Conservation (phyloP, 2,329 filamentous ascomycete species). For the Neofusicoccum ribis region DNA sequence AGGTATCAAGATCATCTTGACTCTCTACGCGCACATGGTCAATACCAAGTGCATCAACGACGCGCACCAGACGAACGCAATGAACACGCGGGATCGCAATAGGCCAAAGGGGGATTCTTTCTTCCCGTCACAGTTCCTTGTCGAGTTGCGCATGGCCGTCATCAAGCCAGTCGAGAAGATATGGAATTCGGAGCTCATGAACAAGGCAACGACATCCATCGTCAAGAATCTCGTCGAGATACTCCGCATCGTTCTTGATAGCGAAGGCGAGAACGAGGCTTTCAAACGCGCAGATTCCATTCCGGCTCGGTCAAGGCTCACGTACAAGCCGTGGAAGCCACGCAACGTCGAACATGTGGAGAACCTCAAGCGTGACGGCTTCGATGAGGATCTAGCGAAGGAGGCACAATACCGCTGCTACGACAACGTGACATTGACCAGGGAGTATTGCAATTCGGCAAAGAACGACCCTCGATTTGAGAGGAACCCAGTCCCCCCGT, state of each 20-base stretch:
- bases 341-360: slow-evolving; percentile 45
- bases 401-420: slow-evolving; percentile 85
- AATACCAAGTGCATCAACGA: slow-evolving; percentile 80
- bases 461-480: slow-evolving; percentile 57
- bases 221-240: slow-evolving; percentile 82
- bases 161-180: slow-evolving; percentile 74
- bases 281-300: slow-evolving; percentile 63
- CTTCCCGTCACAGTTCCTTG: slow-evolving; percentile 71
- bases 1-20: slow-evolving; percentile 78
- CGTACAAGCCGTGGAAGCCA: slow-evolving; percentile 55
- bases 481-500: slow-evolving; percentile 66
- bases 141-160: slow-evolving; percentile 80
- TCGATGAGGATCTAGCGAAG: slow-evolving; percentile 60
- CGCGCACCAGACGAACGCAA: slow-evolving; percentile 61
- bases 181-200: slow-evolving; percentile 83
- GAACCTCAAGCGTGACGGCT: slow-evolving; percentile 52
- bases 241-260: slow-evolving; percentile 72
- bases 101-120: slow-evolving; percentile 62
- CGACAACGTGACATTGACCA: slow-evolving; percentile 60
- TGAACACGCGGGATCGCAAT: slow-evolving; percentile 58
- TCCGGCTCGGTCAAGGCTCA: slow-evolving; percentile 46
- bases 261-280: slow-evolving; percentile 71
- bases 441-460: slow-evolving; percentile 74
- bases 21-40: slow-evolving; percentile 74
- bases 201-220: slow-evolving; percentile 74